phyloP scores from a whole-genome alignment of 331 rosid genomes.

The Cydonia oblonga region DNA sequence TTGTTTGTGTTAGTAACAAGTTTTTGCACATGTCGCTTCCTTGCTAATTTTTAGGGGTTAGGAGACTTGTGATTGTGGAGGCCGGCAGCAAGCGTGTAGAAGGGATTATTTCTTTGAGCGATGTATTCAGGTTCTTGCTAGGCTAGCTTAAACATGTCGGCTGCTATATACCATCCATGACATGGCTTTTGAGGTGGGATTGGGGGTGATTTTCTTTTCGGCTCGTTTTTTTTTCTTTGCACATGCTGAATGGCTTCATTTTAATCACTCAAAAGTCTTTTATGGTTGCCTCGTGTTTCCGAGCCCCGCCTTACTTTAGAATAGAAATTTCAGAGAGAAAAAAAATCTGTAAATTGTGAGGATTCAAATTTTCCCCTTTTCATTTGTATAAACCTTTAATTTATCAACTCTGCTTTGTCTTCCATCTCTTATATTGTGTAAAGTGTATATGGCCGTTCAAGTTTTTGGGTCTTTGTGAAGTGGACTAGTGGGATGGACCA shows the following conservation, averaged over 20 bases:
- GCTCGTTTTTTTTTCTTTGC: conserved; percentile 18
- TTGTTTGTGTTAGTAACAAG: not conserved
- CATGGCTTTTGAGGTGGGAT: conserved; percentile 17
- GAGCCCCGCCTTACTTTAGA: conserved; percentile 22
- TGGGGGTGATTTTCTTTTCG: conserved; percentile 18
- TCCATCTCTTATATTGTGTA: not conserved
- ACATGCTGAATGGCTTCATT: conserved; percentile 13
- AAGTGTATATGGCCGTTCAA: not conserved
- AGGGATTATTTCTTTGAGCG: conserved; percentile 79
- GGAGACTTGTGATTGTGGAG: conserved; percentile 85
- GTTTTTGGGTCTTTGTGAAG: no score
- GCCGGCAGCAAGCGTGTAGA: conserved; percentile 97
- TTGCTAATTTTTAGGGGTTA: conserved; percentile 42
- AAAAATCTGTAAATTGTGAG: conserved; percentile 45
- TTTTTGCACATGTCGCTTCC: not conserved
- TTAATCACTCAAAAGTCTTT: conserved; percentile 18
- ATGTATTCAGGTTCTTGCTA: conserved; percentile 75
- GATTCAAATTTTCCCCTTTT: conserved; percentile 22
- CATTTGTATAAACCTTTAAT: conserved; percentile 4
- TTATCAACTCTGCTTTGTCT: conserved; percentile 5
- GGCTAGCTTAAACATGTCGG: conserved; percentile 31
- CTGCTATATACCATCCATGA: conserved; percentile 5
- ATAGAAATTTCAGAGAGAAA: conserved; percentile 31
- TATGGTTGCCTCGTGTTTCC: conserved; percentile 15
- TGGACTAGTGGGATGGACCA: no score